Evolutionary conservation across 2,329 filamentous ascomycete genomes (phyloP).

Genomic region (Cordyceps farinosa): DNA sequence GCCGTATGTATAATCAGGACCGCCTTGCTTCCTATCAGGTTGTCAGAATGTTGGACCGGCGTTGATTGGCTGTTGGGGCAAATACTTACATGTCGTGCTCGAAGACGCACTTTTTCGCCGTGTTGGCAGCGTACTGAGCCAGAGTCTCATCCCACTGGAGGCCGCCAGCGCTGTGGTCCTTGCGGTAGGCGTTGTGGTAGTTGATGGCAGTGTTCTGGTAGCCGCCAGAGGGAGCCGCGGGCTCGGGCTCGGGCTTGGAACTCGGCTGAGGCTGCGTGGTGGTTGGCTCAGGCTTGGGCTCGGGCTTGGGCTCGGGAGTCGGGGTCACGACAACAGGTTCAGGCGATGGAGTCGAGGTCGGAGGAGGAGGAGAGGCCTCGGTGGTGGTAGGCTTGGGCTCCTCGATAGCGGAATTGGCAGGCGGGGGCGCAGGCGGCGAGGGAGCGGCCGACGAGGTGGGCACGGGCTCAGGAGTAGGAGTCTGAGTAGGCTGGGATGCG

Average conservation of each 20-base stretch:
- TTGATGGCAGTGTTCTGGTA: slow-evolving; percentile 49
- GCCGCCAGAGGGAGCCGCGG: slow-evolving; percentile 21
- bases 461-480: slow-evolving; percentile 22
- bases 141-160: slow-evolving; percentile 65
- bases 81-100: slow-evolving; percentile 68
- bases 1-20: slow-evolving; percentile 59
- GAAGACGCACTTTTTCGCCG: slow-evolving; percentile 67
- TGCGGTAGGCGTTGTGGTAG: slow-evolving; percentile 83
- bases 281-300: slow-evolving; percentile 13
- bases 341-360: neutral
- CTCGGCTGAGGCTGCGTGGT: neutral
- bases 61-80: neutral
- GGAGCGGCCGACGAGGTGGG: slow-evolving; percentile 21
- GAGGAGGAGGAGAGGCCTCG: slow-evolving; percentile 15
- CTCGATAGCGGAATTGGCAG: slow-evolving; percentile 10
- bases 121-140: slow-evolving; percentile 58
- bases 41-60: slow-evolving; percentile 29
- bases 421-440: slow-evolving; percentile 19
- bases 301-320: slow-evolving; percentile 17
- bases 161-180: slow-evolving; percentile 68
- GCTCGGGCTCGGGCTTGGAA: neutral
- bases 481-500: slow-evolving; percentile 22
- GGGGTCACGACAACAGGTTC: neutral
- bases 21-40: slow-evolving; percentile 47
- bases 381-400: slow-evolving; percentile 18